These are phyloP conservation scores for Mollisia scopiformis DNA, from an alignment of 2,329 filamentous ascomycete genomes.

Conservation along the genomic window DNA sequence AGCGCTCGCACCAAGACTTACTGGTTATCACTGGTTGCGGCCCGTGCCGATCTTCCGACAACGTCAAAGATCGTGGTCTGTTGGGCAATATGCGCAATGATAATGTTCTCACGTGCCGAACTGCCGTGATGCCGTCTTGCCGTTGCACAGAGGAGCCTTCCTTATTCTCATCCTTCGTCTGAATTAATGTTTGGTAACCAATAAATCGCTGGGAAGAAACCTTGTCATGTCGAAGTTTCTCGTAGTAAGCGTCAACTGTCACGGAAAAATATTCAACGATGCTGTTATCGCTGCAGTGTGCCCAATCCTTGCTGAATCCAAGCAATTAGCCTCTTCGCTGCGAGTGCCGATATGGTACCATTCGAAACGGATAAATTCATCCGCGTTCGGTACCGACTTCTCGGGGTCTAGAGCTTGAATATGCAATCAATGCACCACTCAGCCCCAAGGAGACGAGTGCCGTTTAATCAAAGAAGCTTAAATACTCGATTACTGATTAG, in stretches of 20 bases:
- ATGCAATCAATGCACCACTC: not conserved
- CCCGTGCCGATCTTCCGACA: not conserved
- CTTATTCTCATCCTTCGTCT: not conserved
- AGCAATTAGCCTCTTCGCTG: not conserved
- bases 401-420: not conserved
- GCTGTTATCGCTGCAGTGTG: not conserved
- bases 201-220: not conserved
- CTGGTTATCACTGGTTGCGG: not conserved
- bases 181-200: not conserved
- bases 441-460: not conserved
- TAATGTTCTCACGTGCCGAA: not conserved
- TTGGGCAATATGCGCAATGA: not conserved
- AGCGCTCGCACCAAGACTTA: not conserved
- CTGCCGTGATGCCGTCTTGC: not conserved
- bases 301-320: not conserved
- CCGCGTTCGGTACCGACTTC: not conserved
- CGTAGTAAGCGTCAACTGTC: not conserved
- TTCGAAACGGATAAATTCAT: not conserved
- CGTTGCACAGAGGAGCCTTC: not conserved
- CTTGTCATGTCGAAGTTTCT: not conserved
- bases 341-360: not conserved
- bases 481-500: not conserved
- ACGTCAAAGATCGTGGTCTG: not conserved
- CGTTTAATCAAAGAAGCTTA: not conserved
- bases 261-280: not conserved